Evolutionary conservation across 768 basidiomycete species (phyloP).

Genomic region (Russula olivacea): DNA sequence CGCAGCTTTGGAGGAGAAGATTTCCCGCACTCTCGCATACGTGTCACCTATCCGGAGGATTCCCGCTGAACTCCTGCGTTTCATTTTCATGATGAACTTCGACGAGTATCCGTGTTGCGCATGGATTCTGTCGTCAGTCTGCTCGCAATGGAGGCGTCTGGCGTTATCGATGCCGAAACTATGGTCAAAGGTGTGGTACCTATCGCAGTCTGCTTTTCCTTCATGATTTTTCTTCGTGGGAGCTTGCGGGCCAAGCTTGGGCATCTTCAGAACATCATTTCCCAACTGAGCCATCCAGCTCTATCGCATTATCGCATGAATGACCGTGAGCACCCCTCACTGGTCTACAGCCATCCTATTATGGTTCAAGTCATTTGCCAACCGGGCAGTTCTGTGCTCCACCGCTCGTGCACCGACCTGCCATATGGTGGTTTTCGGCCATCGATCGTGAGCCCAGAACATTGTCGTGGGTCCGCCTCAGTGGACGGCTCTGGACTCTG

Average conservation of each 20-base stretch:
- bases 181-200: slow-evolving; percentile 63
- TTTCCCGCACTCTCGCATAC: slow-evolving; percentile 52
- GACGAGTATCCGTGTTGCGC: slow-evolving; percentile 67
- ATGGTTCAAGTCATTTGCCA: slow-evolving; percentile 9
- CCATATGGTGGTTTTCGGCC: slow-evolving; percentile 5
- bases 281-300: slow-evolving; percentile 5
- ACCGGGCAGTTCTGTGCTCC: slow-evolving; percentile 9
- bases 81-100: slow-evolving; percentile 66
- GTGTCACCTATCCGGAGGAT: slow-evolving; percentile 67
- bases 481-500: slow-evolving; percentile 5
- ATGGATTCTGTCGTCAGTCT: slow-evolving; percentile 71
- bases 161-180: slow-evolving; percentile 59
- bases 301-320: slow-evolving; percentile 20
- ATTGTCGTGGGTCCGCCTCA: neutral
- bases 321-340: neutral
- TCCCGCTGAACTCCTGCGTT: slow-evolving; percentile 65
- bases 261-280: slow-evolving; percentile 14
- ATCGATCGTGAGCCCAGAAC: slow-evolving; percentile 15
- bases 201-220: slow-evolving; percentile 28
- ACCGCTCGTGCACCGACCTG: slow-evolving; percentile 13
- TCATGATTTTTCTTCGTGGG: slow-evolving; percentile 13
- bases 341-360: slow-evolving; percentile 1
- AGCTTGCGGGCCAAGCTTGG: slow-evolving; percentile 14
- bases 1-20: slow-evolving; percentile 41
- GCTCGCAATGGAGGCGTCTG: slow-evolving; percentile 57